phyloP scores from a whole-genome alignment of 2,329 filamentous ascomycete genomes.

The Diplodia corticola region DNA sequence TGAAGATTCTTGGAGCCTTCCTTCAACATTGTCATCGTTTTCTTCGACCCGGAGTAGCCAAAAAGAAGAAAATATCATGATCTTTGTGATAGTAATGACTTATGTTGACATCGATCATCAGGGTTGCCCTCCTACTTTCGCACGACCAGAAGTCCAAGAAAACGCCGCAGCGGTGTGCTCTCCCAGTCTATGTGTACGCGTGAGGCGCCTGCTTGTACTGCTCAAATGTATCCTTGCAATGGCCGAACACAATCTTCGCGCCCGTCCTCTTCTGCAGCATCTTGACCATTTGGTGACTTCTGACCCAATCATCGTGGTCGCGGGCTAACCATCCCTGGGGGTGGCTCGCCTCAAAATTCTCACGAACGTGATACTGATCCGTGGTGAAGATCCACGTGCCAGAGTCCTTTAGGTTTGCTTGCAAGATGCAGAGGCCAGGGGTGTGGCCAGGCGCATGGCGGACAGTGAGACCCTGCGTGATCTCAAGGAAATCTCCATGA shows the following conservation, averaged over 20 bases:
- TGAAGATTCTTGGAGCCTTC: not conserved
- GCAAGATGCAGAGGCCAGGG: slow-evolving; percentile 38
- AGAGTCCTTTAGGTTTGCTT: slow-evolving; percentile 38
- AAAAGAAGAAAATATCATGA: not conserved
- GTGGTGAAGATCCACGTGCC: slow-evolving; percentile 43
- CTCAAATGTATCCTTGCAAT: slow-evolving; percentile 34
- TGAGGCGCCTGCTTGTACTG: slow-evolving; percentile 32
- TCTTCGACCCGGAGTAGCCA: not conserved
- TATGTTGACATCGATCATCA: not conserved
- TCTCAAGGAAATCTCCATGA: slow-evolving; percentile 35
- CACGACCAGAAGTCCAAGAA: too few species aligned
- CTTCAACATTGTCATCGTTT: not conserved
- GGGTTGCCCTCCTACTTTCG: too few species aligned
- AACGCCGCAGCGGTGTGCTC: not conserved
- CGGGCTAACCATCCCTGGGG: slow-evolving; percentile 42
- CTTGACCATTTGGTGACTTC: slow-evolving; percentile 36
- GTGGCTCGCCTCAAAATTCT: slow-evolving; percentile 37
- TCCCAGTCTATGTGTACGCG: slow-evolving; percentile 25
- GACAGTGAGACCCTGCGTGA: slow-evolving; percentile 37
- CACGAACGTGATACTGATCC: slow-evolving; percentile 41
- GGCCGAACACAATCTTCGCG: slow-evolving; percentile 33
- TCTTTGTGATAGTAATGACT: not conserved
- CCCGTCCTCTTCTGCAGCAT: slow-evolving; percentile 32
- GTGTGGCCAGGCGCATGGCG: slow-evolving; percentile 41
- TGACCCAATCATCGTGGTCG: slow-evolving; percentile 40